These are phyloP conservation scores for Crassisporium funariophilum DNA, from an alignment of 768 basidiomycete genomes.

Conservation along the genomic window DNA sequence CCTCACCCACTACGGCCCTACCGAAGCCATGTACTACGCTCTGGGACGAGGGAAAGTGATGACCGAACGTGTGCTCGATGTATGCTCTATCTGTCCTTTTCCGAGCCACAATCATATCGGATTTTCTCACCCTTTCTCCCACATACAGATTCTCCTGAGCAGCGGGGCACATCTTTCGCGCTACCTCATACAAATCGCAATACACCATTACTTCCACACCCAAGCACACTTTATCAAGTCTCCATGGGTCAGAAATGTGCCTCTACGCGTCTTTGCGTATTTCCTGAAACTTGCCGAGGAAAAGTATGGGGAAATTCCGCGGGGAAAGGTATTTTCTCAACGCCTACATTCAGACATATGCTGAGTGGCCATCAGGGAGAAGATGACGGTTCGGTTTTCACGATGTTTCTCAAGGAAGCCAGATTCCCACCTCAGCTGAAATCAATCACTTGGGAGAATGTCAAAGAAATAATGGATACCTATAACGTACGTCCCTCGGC, in stretches of 20 bases:
- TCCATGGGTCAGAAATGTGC: conserved; percentile 68
- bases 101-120: conserved; percentile 14
- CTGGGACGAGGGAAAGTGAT: conserved; percentile 70
- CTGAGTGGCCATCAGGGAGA: conserved; percentile 50
- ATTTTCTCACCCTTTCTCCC: conserved; percentile 16
- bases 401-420: conserved; percentile 68
- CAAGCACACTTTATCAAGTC: conserved; percentile 76
- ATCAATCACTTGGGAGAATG: conserved; percentile 61
- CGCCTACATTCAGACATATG: conserved; percentile 2
- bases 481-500: conserved; percentile 54
- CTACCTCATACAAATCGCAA: conserved; percentile 76
- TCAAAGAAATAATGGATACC: conserved; percentile 67
- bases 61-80: conserved; percentile 68
- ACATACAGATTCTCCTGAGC: conserved; percentile 62
- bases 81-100: conserved; percentile 36
- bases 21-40: conserved; percentile 76
- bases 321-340: conserved; percentile 47
- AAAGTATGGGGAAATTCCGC: conserved; percentile 66
- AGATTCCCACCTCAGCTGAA: conserved; percentile 62
- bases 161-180: conserved; percentile 80
- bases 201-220: conserved; percentile 78
- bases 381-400: conserved; percentile 72
- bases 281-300: conserved; percentile 61
- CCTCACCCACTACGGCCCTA: conserved; percentile 68
- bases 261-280: conserved; percentile 61